Evolutionary conservation across 164 flowering plant genomes (phyloP), one percentile per base, ranked within the genome.

Genomic region (Saururus chinensis): DNA sequence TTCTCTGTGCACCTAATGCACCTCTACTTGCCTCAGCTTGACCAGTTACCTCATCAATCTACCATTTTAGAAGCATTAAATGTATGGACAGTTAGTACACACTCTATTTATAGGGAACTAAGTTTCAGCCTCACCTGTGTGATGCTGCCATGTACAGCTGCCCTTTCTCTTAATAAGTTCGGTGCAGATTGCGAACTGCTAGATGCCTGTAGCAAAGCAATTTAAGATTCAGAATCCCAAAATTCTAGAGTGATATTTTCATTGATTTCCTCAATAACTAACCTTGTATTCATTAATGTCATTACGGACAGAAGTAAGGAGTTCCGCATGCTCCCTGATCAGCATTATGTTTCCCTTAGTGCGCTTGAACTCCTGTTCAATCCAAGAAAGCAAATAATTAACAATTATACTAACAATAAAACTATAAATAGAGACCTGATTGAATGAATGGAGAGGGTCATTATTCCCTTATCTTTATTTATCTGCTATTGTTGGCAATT

Each of bases 251-350:
- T 1, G 23, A 22, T 2, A 30, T 2, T n/a, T 30, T 45, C 17
- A 45, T 41, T 17, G 17, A 17, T 45, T 45, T 45, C 13, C 17
- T 45, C 49, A 45, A 45, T 45, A 10, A 4, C 17, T 12, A 66
- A 92, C 98, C 93, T 89, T 92, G 74, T 83, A 86, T 68, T 92
- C 98, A 69, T 85, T 89, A 60, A 92, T 92, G 73, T 92, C 98
- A 78, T 89, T 96, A 73, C 96, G 76, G 51, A 92, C 98, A 57
- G 96, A 92, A 81, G 81, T 89, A n/a, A 92, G 79, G 72, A 92
- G 98, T 71, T 89, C 96, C 51, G 98, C 96, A 68, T 89, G 98
- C 76, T 92, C 98, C 75, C 76, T 86, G 96, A 88, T 82, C 67
- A 96, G 86, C 71, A 65, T 89, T 67, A 89, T 92, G 66, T 89